Evolutionary conservation across 2,329 filamentous ascomycete species (phyloP).

Genomic region (Cyclaneusma minus): DNA sequence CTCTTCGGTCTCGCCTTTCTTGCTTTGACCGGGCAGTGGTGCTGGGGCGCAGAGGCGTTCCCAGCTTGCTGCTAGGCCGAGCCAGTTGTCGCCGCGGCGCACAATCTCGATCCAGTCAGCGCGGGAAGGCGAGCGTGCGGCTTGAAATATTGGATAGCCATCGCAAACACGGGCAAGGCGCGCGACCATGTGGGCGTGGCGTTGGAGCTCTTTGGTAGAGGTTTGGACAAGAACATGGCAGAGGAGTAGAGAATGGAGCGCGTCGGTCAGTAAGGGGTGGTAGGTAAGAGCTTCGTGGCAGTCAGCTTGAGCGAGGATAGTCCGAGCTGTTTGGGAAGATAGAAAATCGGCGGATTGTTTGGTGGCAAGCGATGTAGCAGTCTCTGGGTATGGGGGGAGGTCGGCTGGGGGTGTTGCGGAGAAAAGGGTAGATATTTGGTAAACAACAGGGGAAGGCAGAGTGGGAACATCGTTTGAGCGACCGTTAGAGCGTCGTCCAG

Average conservation of each 20-base stretch:
- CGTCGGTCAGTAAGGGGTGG: constrained; percentile 66
- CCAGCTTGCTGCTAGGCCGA: constrained; percentile 50
- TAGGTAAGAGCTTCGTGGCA: constrained; percentile 57
- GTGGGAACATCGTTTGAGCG: constrained; percentile 20
- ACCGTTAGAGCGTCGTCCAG: constrained; percentile 11
- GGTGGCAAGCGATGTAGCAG: constrained; percentile 17
- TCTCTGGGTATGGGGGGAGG: constrained; percentile 50
- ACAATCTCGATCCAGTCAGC: constrained; percentile 71
- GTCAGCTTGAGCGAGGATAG: constrained; percentile 23
- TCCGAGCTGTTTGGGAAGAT: constrained; percentile 15
- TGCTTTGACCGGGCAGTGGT: constrained; percentile 28
- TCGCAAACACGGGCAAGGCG: constrained; percentile 59
- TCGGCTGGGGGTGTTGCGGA: constrained; percentile 47
- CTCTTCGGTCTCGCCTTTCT: constrained; percentile 28
- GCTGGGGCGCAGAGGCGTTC: constrained; percentile 52
- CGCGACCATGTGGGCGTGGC: constrained; percentile 70
- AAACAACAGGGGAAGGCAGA: constrained; percentile 30
- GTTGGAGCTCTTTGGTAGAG: constrained; percentile 58
- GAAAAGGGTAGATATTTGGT: constrained; percentile 52
- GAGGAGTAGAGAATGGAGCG: constrained; percentile 62
- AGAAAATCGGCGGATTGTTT: constrained; percentile 18
- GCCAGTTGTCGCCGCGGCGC: constrained; percentile 51
- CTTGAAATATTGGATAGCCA: constrained; percentile 68
- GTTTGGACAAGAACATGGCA: constrained; percentile 71
- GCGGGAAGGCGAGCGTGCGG: constrained; percentile 53